phyloP scores from a whole-genome alignment of 2,329 filamentous ascomycete genomes.

The Bipolaris cookei region DNA sequence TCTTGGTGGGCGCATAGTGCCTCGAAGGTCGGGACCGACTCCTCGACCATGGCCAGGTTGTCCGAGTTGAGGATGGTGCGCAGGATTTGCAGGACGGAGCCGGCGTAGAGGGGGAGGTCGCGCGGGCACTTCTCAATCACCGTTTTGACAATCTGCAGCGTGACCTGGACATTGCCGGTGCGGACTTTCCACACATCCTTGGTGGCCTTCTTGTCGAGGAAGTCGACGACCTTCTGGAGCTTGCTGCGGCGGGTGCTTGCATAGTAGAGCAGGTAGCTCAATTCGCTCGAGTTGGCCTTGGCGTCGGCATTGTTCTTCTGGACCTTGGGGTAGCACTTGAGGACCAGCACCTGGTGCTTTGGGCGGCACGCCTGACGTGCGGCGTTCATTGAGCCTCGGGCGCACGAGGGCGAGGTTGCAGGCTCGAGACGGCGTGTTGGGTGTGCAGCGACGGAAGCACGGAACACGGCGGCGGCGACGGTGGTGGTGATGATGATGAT shows the following conservation, averaged over 20 bases:
- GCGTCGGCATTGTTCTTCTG: conserved; percentile 87
- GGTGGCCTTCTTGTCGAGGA: conserved; percentile 91
- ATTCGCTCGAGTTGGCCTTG: conserved; percentile 94
- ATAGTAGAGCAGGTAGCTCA: conserved; percentile 97
- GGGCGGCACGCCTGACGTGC: conserved; percentile 73
- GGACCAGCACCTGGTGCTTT: conserved; percentile 93
- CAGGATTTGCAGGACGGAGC: conserved; percentile 83
- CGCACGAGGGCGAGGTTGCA: conserved; percentile 4
- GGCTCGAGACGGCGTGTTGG: conserved; percentile 5
- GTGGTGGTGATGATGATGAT: too few species aligned
- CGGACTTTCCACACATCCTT: conserved; percentile 88
- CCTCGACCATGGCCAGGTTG: conserved; percentile 92
- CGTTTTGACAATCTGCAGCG: conserved; percentile 87
- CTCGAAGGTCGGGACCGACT: conserved; percentile 83
- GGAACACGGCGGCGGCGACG: conserved; percentile 5
- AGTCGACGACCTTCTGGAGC: conserved; percentile 92
- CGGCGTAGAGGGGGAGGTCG: conserved; percentile 87
- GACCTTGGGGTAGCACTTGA: conserved; percentile 95
- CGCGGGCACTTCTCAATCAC: conserved; percentile 92
- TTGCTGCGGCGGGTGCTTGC: conserved; percentile 92
- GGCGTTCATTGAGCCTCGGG: conserved; percentile 57
- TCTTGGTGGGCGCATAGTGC: conserved; percentile 90
- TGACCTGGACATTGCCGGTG: conserved; percentile 93
- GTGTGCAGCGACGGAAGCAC: conserved; percentile 6
- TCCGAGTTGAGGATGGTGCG: conserved; percentile 81